A percentile compares a stretch with the other conserved stretches of the same genome.
These are phyloP conservation scores for Trametes meyenii DNA, from an alignment of 768 basidiomycete species.

Conservation along the genomic window DNA sequence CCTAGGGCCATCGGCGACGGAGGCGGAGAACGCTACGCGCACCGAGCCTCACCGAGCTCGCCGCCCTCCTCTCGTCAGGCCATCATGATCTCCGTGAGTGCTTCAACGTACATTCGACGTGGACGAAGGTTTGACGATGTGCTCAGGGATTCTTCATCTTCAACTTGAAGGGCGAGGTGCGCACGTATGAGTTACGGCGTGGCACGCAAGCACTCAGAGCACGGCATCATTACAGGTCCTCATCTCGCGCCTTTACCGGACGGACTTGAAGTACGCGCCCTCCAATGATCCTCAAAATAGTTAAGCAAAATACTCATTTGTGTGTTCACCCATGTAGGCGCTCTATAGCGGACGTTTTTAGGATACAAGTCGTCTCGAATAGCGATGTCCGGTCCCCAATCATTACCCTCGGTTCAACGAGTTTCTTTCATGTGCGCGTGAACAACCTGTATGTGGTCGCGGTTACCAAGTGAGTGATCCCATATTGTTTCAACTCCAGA, in stretches of 20 bases:
- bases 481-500: not conserved
- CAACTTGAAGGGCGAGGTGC: slow-evolving; percentile 98
- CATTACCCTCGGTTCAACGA: slow-evolving; percentile 95
- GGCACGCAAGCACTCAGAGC: slow-evolving; percentile 1
- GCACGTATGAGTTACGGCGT: slow-evolving; percentile 25
- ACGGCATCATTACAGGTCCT: slow-evolving; percentile 62
- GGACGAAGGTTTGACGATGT: slow-evolving; percentile 2
- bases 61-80: slow-evolving; percentile 1
- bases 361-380: slow-evolving; percentile 98
- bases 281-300: not conserved
- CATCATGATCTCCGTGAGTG: slow-evolving; percentile 52
- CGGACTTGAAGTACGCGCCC: slow-evolving; percentile 84
- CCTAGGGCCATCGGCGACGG: not conserved
- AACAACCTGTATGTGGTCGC: slow-evolving; percentile 96
- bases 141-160: slow-evolving; percentile 95
- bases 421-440: slow-evolving; percentile 96
- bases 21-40: slow-evolving; percentile 14
- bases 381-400: slow-evolving; percentile 97
- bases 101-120: not conserved
- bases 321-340: slow-evolving; percentile 57
- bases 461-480: slow-evolving; percentile 80
- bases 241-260: slow-evolving; percentile 93
- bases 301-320: not conserved
- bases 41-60: slow-evolving; percentile 3
- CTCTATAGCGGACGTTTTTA: slow-evolving; percentile 96